Evolutionary conservation across 495 filamentous ascomycete species (phyloP), one percentile per base, ranked within the genome.

Genomic region (Xylaria scruposa): DNA sequence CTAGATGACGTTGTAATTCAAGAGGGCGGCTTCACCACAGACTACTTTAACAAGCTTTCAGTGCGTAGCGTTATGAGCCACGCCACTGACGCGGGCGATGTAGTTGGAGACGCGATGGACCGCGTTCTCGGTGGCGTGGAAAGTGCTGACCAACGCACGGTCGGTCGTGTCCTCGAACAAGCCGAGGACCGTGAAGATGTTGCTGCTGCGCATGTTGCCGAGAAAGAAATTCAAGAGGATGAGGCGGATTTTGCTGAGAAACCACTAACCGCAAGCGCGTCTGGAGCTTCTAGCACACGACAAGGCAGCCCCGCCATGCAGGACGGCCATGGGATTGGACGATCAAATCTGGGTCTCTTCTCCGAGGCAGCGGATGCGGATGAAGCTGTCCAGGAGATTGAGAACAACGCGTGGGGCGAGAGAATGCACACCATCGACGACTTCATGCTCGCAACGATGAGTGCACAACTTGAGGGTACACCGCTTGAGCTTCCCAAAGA

Each of bases 1-100:
- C 84, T 99, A 0, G 97, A 99, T 76, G 95, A 98, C 76, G 93
- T 98, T 33, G 94, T 99, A 68, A 99, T 99, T 75, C 97, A 99
- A 79, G 95, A 98, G 80, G 97, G 97, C 61, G 94, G 95, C 75
- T 99, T 99, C 81, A 99, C 94, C 1, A 99, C 97, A 0, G 97
- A 98, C 79, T 95, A 97, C 83, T 96, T 98, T 84, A 94, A 93
- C 77, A 94, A 94, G 77, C 83, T 94, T 58, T 88, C 85, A 3
- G 89, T 90, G 59, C 87, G 89, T 59, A 92, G 93, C 67, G 89
- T 93, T 75, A 86, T 93, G 53, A 90, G 88, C 70, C 72, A 64
- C 59, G 68, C 76, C 2, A 72, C 76, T 31, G 76, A 75, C 38
- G 85, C 85, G 63, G 88, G 88, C 42, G 89, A 88, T 38, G 81